Conservation (phyloP, 306 rosid genomes). For the Cucumis hystrix region DNA sequence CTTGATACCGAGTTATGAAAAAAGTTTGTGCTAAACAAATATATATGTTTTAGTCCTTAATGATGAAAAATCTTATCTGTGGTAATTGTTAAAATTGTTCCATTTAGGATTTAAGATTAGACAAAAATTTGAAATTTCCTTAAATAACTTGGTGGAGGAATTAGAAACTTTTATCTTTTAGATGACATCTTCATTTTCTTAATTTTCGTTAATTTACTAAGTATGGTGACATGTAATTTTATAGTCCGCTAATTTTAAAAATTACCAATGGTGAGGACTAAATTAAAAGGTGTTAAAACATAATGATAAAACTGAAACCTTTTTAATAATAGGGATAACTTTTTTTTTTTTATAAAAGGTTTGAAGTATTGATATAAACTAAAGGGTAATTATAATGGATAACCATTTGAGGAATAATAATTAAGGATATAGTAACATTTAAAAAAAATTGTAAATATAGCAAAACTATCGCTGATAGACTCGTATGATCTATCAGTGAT, state of each 20-base stretch:
- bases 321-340: background rate
- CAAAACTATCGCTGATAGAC: no score
- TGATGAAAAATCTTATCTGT: background rate
- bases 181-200: background rate
- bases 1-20: no score
- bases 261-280: background rate
- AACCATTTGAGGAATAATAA: no score
- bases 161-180: background rate
- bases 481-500: no score
- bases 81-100: background rate
- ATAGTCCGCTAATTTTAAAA: background rate
- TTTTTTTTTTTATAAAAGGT: background rate
- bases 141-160: background rate
- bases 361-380: no score
- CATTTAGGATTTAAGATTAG: background rate
- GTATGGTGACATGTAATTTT: background rate
- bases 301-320: background rate
- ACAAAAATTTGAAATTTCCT: background rate
- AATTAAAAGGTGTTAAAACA: background rate
- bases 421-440: no score
- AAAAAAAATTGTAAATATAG: no score
- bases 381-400: no score
- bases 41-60: background rate
- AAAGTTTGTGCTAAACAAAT: no score
- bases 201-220: background rate